Evolutionary conservation across 495 filamentous ascomycete species (phyloP), one percentile per base, ranked within the genome.

Genomic region (Hypoxylon subgilvum): DNA sequence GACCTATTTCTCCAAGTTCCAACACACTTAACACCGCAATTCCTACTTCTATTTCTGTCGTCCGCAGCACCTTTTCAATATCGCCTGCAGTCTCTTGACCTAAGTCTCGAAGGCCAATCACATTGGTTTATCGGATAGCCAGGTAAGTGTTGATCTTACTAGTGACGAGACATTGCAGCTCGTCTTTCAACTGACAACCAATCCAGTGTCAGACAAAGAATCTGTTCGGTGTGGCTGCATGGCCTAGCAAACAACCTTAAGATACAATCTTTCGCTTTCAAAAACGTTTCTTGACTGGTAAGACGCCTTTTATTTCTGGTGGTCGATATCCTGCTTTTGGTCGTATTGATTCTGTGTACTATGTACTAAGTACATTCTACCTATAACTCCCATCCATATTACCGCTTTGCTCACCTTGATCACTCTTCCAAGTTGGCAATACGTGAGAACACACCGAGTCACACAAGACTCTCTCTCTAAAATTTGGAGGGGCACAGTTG

Each of bases 81-180:
- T 63, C 42, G 52, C 48, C 60, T 56, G 48, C 53, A 52, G 41
- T 23, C 35, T 34, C 25, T 52, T 17, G 22, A 47, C 14, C 10
- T 49, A 40, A 35, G 21, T 34, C 23, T 38, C 18, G 23, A 52
- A 36, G 16, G 25, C 49, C 60, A 53, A 63, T 57, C 39, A 34
- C 17, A 12, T 25, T 18, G 7, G 25, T 3, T 21, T 49, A 28
- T 31, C 23, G 18, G 22, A 27, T 41, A 41, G 46, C 32, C 34
- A 41, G 45, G 42, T 25, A 36, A 14, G 28, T 62, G 52, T 62
- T 42, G 52, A 51, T 49, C 54, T 61, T 23, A 16, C 22, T 52
- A 31, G 19, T 17, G 30, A 47, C 19, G 28, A 43, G 27, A 40
- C 19, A 18, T 16, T 17, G 23, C 28, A 8, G 9, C 25, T 31